Base-by-base conservation (phyloP, 108 stramenopile genomes). In the Asterionellopsis glacialis region DNA sequence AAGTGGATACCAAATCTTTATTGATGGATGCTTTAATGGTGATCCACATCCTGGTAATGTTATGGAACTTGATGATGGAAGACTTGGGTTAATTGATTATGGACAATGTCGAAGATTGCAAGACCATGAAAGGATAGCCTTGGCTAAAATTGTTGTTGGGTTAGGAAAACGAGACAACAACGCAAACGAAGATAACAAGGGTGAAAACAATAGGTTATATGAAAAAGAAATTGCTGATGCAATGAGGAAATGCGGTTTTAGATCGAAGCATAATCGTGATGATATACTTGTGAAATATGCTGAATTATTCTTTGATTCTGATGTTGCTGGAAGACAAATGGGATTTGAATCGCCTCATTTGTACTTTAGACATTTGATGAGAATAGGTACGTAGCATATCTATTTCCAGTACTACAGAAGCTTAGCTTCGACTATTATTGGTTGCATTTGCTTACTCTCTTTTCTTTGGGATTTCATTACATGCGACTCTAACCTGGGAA, bases 1-100 rank as follows among this genome's bases (percentile, higher is more conserved):
- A 11, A 80, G 80, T 27, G 87, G 87, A 22, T 67, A 89, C 56
- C 87, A 89, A 69, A 85, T 89, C 38, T 78, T 85, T 25, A 28
- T 62, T 42, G 64, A 83, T 57, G 80, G 80, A 19, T n/a, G 74
- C 9, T 89, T 83, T 47, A 80, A 89, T 61, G 82, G 83, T 1
- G 47, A 48, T 48, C 47, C 47, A 7, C 47, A 48, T 21, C 47
- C 47, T 19, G 47, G 47, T 21, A 48, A 48, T 48, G 65, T 82
- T 50, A 28, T 89, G 12, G 59, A 70, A 27, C 57, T 85, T 23
- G 49, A 64, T 11, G 67, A 75, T 67, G 79, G 83, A 33, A 56
- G 65, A 11, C 45, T 89, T 9, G 87, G 87, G 9, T 57, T 89
- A 53, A 83, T 89, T 59, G 87, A 89, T 61, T 89, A 81, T 55